Evolutionary conservation across 768 basidiomycete genomes (phyloP).

Genomic region (Thelephora aurantiotincta): DNA sequence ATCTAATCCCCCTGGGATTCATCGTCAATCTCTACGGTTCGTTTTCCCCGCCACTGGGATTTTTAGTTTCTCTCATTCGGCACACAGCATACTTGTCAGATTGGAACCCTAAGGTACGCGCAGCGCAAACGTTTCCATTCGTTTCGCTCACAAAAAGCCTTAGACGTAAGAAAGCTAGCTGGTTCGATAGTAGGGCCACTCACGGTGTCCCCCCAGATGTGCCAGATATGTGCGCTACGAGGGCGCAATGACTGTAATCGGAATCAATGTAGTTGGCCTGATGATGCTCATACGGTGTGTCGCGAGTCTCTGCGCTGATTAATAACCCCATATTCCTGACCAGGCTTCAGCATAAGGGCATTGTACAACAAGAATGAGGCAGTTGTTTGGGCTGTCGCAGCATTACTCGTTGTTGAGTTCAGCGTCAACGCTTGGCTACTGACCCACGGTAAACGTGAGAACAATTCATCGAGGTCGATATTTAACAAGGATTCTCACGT

Average conservation of each 20-base stretch:
- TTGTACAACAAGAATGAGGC: slow-evolving; percentile 14
- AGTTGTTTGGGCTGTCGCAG: slow-evolving; percentile 14
- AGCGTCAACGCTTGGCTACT: slow-evolving; percentile 41
- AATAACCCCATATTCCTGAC: not conserved
- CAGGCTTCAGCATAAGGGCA: slow-evolving; percentile 15
- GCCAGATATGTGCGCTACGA: slow-evolving; percentile 19
- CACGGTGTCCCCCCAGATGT: slow-evolving; percentile 13
- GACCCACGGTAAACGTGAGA: slow-evolving; percentile 33
- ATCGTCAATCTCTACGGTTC: slow-evolving; percentile 33
- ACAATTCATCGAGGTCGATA: not conserved
- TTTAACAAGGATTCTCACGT: not conserved
- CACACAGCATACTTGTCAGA: not conserved
- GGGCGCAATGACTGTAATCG: slow-evolving; percentile 34
- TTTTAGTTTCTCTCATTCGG: slow-evolving; percentile 1
- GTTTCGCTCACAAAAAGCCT: not conserved
- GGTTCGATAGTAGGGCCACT: too few relatives aligned
- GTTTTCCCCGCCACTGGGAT: not conserved
- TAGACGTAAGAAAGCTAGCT: too few relatives aligned
- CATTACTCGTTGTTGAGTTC: slow-evolving; percentile 29
- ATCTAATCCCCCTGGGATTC: slow-evolving; percentile 49
- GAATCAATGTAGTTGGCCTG: slow-evolving; percentile 33
- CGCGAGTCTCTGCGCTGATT: not conserved
- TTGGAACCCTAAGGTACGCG: not conserved
- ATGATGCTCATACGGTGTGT: slow-evolving; percentile 45
- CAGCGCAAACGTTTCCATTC: not conserved